phyloP scores from a whole-genome alignment of 2,329 filamentous ascomycete genomes.

The Phaeosphaeriaceae sp. region DNA sequence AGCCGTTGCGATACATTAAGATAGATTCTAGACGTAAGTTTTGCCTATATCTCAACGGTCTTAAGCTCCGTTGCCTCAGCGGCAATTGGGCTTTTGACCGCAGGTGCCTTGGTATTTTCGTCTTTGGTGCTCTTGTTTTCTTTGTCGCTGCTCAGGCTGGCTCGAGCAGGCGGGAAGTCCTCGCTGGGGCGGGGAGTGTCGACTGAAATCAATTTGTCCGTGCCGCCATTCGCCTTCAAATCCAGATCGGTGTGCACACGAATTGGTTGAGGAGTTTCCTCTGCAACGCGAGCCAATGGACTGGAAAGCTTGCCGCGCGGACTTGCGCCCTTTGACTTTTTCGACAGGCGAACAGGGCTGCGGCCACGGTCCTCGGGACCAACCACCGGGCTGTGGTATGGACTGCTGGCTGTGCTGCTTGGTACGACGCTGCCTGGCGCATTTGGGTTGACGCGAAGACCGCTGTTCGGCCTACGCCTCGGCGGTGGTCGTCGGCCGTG shows the following conservation, averaged over 20 bases:
- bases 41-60: constrained; percentile 56
- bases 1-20: constrained; percentile 35
- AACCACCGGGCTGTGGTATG: constrained; percentile 72
- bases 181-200: constrained; percentile 51
- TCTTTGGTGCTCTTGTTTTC: constrained; percentile 42
- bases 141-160: constrained; percentile 48
- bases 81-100: constrained; percentile 37
- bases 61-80: constrained; percentile 53
- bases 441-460: constrained; percentile 62
- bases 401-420: constrained; percentile 59
- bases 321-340: constrained; percentile 66
- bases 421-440: constrained; percentile 52
- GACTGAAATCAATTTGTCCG: constrained; percentile 53
- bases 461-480: constrained; percentile 55
- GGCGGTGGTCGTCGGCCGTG: constrained; percentile 68
- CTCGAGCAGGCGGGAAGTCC: constrained; percentile 37
- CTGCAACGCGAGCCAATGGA: constrained; percentile 75
- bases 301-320: constrained; percentile 72
- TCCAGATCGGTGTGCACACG: constrained; percentile 46
- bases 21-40: constrained; percentile 3
- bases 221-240: constrained; percentile 28
- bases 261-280: constrained; percentile 62
- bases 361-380: constrained; percentile 67
- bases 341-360: constrained; percentile 71
- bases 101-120: constrained; percentile 23